Evolutionary conservation across 2,329 filamentous ascomycete genomes (phyloP).

Genomic region (Amylocarpus encephaloides): DNA sequence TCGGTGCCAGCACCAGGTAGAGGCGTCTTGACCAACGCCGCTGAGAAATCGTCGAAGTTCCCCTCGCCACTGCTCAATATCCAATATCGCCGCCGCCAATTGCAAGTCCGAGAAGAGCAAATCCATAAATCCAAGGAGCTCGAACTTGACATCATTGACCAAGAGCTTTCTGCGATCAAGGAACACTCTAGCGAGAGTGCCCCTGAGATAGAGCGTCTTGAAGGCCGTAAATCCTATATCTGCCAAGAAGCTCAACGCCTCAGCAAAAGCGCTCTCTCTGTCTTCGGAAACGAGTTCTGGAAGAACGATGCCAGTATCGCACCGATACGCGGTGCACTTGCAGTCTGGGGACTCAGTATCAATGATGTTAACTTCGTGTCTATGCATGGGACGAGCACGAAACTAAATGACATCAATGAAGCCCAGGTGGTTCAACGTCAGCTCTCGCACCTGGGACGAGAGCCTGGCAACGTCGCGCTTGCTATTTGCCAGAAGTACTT

Average conservation of each 20-base stretch:
- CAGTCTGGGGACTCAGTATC: conserved; percentile 12
- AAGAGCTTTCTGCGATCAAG: too few relatives aligned
- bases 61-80: conserved; percentile 43
- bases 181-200: too few relatives aligned
- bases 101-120: too few relatives aligned
- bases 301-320: background rate
- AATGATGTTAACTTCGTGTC: conserved; percentile 36
- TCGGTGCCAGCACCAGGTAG: conserved; percentile 92
- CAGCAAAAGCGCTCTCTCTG: background rate
- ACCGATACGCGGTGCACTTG: background rate
- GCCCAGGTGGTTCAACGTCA: conserved; percentile 32
- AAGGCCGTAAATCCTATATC: too few relatives aligned
- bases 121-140: too few relatives aligned
- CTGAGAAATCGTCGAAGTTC: conserved; percentile 80
- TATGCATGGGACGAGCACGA: conserved; percentile 37
- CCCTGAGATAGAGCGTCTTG: too few relatives aligned
- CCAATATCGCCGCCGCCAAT: too few relatives aligned
- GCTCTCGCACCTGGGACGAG: conserved; percentile 31
- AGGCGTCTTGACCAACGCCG: conserved; percentile 88
- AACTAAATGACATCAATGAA: conserved; percentile 36
- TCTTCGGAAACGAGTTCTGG: background rate
- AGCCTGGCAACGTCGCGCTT: conserved; percentile 8
- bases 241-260: too few relatives aligned
- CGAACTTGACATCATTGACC: too few relatives aligned
- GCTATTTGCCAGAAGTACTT: conserved; percentile 50